Evolutionary conservation across 192 early-diverging fungal species (phyloP).

Genomic region (Mortierella hygrophila): DNA sequence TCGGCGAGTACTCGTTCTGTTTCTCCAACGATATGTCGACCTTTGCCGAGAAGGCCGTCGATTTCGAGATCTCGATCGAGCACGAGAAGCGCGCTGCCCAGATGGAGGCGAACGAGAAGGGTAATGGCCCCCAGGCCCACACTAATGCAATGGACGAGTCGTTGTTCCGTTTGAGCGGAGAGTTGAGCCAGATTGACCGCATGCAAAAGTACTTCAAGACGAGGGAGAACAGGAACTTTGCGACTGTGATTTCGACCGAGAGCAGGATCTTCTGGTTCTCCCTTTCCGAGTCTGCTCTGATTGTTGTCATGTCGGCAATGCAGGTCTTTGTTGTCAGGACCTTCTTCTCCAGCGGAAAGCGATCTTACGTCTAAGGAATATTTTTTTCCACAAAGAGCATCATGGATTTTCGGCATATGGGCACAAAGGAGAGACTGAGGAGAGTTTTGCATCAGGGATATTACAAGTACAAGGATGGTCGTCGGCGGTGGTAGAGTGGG

Average conservation of each 20-base stretch:
- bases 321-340: conserved; percentile 95
- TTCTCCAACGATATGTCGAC: conserved; percentile 96
- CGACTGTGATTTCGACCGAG: conserved; percentile 90
- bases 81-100: conserved; percentile 77
- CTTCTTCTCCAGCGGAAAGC: conserved; percentile 87
- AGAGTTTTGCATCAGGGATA: neutral
- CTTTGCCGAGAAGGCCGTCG: conserved; percentile 94
- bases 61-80: conserved; percentile 96
- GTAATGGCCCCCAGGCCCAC: conserved; percentile 51
- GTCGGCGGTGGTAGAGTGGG: neutral
- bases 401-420: neutral
- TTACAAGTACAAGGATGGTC: neutral
- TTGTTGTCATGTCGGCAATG: conserved; percentile 87
- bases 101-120: conserved; percentile 19
- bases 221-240: conserved; percentile 91
- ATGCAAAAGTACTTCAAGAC: conserved; percentile 92
- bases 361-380: conserved; percentile 62
- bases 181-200: conserved; percentile 78
- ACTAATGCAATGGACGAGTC: conserved; percentile 69
- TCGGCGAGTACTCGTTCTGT: conserved; percentile 97
- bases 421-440: neutral
- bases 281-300: conserved; percentile 76
- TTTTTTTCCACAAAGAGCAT: neutral
- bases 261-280: conserved; percentile 95
- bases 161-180: conserved; percentile 71